Evolutionary conservation across 2,329 filamentous ascomycete species (phyloP), one percentile per base, ranked within the genome.

Genomic region (Calonectria leucothoes): DNA sequence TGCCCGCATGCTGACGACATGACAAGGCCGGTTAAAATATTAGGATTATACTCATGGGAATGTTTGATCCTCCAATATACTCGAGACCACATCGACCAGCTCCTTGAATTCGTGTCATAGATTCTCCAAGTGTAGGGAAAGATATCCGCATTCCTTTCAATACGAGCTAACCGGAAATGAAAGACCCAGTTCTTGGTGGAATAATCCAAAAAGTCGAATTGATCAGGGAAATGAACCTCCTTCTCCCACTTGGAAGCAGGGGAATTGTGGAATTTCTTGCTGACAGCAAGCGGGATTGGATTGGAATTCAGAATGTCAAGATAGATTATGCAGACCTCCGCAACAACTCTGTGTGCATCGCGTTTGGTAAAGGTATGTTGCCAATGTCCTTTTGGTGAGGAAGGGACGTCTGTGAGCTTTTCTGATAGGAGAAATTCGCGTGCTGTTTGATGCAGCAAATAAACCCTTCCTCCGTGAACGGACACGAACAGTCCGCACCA

Each of bases 401-500:
- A 39, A 59, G 17, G 17, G 15, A 7, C 12, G 17, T 14, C 27
- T 11, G 27, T 65, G 71, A 33, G 65, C 20, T 29, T 52, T 37
- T 76, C 55, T 68, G 69, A 1, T 81, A 71, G 48, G 11, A 83
- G 80, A 73, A 83, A 84, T 61, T 83, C 81, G 10, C 80, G 75
- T 48, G 81, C 82, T 2, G 81, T 83, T 76, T 83, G 81, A 69
- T 83, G 81, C 12, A 83, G 69, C 37, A 84, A 78, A 55, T 82
- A 81, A 57, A 84, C 51, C 10, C 61, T 81, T n/a, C 69, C 76
- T 14, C 80, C 57, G 39, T 83, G 15, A 14, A 82, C 69, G 5
- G 77, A 79, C 27, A 83, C 55, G 42, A 83, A 83, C 3, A 83
- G 70, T 7, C 82, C 79, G 65, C 79, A 83, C 75, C 31, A 79